A percentile compares a stretch with the other conserved stretches of the same genome.
Conservation (phyloP, 2,329 filamentous ascomycete genomes). For the Raffaelea arxii region DNA sequence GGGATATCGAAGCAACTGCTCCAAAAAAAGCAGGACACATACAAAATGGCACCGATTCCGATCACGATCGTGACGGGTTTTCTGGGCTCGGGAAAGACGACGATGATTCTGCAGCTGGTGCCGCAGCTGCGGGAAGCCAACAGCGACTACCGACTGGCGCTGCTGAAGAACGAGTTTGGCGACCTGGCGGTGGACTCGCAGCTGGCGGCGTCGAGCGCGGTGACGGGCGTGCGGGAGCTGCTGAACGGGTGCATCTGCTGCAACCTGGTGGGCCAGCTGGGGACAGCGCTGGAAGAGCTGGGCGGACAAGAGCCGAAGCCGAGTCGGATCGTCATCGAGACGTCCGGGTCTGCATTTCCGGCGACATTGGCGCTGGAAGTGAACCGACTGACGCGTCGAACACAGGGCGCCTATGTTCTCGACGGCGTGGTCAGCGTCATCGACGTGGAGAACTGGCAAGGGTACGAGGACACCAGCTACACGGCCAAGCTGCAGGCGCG, state of each 20-base stretch:
- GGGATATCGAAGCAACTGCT: too few species aligned
- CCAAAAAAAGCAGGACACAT: too few species aligned
- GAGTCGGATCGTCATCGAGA: slow-evolving; percentile 90
- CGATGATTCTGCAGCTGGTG: slow-evolving; percentile 85
- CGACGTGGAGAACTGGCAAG: slow-evolving; percentile 90
- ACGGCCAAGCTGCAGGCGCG: slow-evolving; percentile 80
- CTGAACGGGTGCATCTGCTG: slow-evolving; percentile 98
- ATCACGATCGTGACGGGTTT: slow-evolving; percentile 96
- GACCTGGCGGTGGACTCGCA: slow-evolving; percentile 90
- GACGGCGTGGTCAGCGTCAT: slow-evolving; percentile 86
- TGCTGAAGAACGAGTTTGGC: slow-evolving; percentile 97
- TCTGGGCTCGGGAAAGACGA: slow-evolving; percentile 92
- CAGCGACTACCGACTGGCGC: slow-evolving; percentile 72
- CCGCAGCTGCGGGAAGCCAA: slow-evolving; percentile 73
- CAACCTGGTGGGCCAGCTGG: slow-evolving; percentile 88
- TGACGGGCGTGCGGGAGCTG: slow-evolving; percentile 84
- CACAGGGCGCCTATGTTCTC: slow-evolving; percentile 56
- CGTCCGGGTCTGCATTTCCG: slow-evolving; percentile 77
- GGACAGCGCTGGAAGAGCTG: slow-evolving; percentile 69
- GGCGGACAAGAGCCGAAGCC: slow-evolving; percentile 36
- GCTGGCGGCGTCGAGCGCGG: slow-evolving; percentile 70
- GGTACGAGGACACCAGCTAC: slow-evolving; percentile 84
- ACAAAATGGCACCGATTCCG: slow-evolving; percentile 59
- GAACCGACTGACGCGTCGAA: slow-evolving; percentile 65
- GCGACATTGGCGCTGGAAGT: slow-evolving; percentile 87